These are phyloP conservation scores for Coemansia sp. DNA, from an alignment of 192 early-diverging fungal species.

Conservation along the genomic window DNA sequence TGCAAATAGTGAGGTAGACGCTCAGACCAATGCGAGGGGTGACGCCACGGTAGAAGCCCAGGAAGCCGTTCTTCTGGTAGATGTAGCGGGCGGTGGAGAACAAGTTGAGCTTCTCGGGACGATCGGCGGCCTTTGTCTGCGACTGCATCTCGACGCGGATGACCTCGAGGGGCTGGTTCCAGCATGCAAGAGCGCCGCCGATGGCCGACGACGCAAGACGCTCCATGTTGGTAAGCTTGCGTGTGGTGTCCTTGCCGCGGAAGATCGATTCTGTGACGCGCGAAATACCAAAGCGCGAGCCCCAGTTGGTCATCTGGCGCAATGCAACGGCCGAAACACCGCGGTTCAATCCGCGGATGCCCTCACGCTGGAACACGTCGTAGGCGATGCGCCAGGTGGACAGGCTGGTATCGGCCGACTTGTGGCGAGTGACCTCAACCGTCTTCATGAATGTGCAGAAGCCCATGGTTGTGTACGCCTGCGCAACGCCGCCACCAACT, in stretches of 20 bases:
- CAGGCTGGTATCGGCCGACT: conserved; percentile 62
- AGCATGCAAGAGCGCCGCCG: conserved; percentile 90
- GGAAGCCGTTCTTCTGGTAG: conserved; percentile 84
- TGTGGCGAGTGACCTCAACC: conserved; percentile 96
- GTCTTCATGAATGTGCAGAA: conserved; percentile 99
- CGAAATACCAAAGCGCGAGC: conserved; percentile 88
- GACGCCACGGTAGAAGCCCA: conserved; percentile 90
- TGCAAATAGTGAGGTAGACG: conserved; percentile 87
- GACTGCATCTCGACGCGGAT: conserved; percentile 99
- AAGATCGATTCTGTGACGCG: conserved; percentile 65
- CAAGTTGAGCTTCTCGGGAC: conserved; percentile 93
- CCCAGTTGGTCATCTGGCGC: conserved; percentile 98
- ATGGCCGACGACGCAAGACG: conserved; percentile 68
- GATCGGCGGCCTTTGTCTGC: conserved; percentile 81
- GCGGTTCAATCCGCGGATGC: conserved; percentile 96
- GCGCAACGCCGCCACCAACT: conserved; percentile 91
- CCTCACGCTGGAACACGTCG: conserved; percentile 91
- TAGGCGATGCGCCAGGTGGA: conserved; percentile 83
- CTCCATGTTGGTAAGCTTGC: conserved; percentile 55
- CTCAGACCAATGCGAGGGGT: conserved; percentile 77
- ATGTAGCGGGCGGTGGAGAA: conserved; percentile 81
- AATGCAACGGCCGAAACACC: conserved; percentile 98
- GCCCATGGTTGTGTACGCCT: conserved; percentile 99
- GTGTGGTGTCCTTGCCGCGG: conserved; percentile 64
- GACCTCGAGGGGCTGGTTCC: conserved; percentile 99